Conservation (phyloP, 352 stramenopile genomes). For the Phytophthora cactorum region DNA sequence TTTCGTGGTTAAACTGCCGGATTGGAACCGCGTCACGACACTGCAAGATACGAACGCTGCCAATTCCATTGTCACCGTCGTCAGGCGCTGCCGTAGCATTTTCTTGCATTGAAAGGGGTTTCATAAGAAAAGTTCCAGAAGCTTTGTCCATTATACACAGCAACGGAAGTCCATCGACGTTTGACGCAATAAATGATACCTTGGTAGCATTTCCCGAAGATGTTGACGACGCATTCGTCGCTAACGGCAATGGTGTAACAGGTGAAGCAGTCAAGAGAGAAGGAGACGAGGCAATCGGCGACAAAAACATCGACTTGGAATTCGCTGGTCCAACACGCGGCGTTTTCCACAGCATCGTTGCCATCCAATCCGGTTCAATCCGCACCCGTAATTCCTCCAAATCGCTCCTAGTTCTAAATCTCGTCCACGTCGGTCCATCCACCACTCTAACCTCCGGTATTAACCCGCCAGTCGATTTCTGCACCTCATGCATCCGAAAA, state of each 20-base stretch:
- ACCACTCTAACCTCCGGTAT: slow-evolving; percentile 41
- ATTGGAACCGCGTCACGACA: slow-evolving; percentile 58
- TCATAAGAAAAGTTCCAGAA: slow-evolving; percentile 41
- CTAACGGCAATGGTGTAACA: slow-evolving; percentile 21
- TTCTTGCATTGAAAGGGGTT: slow-evolving; percentile 31
- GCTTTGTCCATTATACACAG: slow-evolving; percentile 58
- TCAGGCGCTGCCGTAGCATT: background rate
- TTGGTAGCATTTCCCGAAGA: slow-evolving; percentile 18
- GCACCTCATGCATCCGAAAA: slow-evolving; percentile 43
- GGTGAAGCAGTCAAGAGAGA: slow-evolving; percentile 8
- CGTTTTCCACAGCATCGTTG: slow-evolving; percentile 40
- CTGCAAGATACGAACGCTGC: slow-evolving; percentile 27
- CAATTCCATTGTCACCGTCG: slow-evolving; percentile 13
- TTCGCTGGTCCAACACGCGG: slow-evolving; percentile 20
- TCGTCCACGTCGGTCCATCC: slow-evolving; percentile 50
- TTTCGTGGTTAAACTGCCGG: background rate
- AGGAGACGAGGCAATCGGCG: slow-evolving; percentile 25
- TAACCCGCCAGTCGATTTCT: slow-evolving; percentile 2
- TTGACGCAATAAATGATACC: slow-evolving; percentile 47
- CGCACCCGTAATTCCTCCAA: slow-evolving; percentile 36
- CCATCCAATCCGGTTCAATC: slow-evolving; percentile 57
- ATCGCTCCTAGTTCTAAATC: slow-evolving; percentile 37
- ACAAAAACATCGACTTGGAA: slow-evolving; percentile 29
- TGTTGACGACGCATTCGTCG: slow-evolving; percentile 2
- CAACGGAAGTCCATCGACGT: slow-evolving; percentile 29